A percentile compares a stretch with the other conserved stretches of the same genome.
Evolutionary conservation across 2,329 filamentous ascomycete species (phyloP).

Genomic region (Aureobasidium subglaciale): DNA sequence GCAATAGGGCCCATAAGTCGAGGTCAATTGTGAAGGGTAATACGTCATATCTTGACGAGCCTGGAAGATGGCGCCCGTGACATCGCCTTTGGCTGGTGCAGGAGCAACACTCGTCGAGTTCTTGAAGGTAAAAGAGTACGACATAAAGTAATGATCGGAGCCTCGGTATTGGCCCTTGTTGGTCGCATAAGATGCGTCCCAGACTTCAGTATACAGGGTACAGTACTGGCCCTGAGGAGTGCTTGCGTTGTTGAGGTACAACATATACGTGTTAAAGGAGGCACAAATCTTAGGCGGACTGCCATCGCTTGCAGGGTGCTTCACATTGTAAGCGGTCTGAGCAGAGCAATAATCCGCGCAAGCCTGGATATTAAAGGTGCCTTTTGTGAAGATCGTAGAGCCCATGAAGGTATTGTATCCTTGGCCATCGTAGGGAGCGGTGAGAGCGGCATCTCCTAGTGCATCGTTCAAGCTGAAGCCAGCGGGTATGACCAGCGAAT

Average conservation of each 20-base stretch:
- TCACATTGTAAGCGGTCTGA: conserved; percentile 19
- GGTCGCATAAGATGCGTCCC: conserved; percentile 18
- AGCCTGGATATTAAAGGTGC: conserved; percentile 23
- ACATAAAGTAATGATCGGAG: conserved; percentile 14
- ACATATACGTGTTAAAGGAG: conserved; percentile 3
- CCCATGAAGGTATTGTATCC: conserved; percentile 22
- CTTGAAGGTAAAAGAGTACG: conserved; percentile 13
- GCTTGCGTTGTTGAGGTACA: conserved; percentile 3
- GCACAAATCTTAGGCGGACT: neutral
- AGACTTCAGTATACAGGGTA: conserved; percentile 18
- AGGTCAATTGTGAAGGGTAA: neutral
- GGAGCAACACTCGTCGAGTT: neutral
- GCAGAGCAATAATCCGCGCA: conserved; percentile 24
- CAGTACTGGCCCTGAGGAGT: conserved; percentile 8
- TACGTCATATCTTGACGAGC: conserved; percentile 15
- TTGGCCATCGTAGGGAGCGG: conserved; percentile 21
- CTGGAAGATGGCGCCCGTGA: conserved; percentile 13
- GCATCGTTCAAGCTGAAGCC: conserved; percentile 25
- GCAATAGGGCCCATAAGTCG: conserved; percentile 16
- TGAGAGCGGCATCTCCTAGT: conserved; percentile 15
- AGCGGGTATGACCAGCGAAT: conserved; percentile 22
- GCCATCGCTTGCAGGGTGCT: conserved; percentile 13
- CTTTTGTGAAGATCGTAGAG: conserved; percentile 20
- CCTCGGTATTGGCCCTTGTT: conserved; percentile 17
- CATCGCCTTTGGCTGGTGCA: neutral